Evolutionary conservation across 345 rosid species (phyloP).

Genomic region (Carallia brachiata): DNA sequence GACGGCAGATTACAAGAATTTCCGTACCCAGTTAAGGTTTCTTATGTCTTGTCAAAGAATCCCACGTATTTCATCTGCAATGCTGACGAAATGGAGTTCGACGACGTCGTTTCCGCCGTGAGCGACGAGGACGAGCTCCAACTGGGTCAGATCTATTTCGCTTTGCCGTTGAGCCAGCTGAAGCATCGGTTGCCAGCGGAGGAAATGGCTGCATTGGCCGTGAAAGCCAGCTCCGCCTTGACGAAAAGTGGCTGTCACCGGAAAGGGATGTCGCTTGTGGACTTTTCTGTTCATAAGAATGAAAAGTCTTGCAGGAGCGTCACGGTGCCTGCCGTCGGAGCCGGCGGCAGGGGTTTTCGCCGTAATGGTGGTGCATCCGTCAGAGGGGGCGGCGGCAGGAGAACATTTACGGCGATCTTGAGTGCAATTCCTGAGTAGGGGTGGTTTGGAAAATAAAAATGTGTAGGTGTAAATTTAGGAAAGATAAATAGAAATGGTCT

Average conservation of each 20-base stretch:
- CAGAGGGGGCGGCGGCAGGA: conserved; percentile 27
- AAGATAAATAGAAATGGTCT: neutral
- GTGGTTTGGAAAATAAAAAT: conserved; percentile 20
- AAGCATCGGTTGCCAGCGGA: conserved; percentile 64
- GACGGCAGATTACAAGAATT: conserved; percentile 84
- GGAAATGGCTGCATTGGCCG: conserved; percentile 98
- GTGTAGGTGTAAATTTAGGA: conserved; percentile 25
- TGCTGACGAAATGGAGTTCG: conserved; percentile 96
- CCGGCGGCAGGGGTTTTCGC: conserved; percentile 26
- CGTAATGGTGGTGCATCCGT: conserved; percentile 22
- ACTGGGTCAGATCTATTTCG: conserved; percentile 85
- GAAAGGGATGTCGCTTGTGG: conserved; percentile 34
- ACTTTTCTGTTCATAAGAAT: conserved; percentile 20
- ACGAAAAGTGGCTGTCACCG: conserved; percentile 47
- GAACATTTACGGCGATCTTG: conserved; percentile 53
- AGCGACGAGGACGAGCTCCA: conserved; percentile 71
- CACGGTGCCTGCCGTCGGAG: neutral
- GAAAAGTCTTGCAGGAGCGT: conserved; percentile 19
- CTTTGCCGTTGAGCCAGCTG: conserved; percentile 63
- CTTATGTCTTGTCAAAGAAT: conserved; percentile 54
- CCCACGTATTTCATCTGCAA: conserved; percentile 76
- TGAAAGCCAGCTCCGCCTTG: conserved; percentile 88
- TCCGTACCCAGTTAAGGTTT: conserved; percentile 69
- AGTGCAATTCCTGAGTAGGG: conserved; percentile 71
- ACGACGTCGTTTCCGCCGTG: conserved; percentile 63